Evolutionary conservation across 257 asterid species (phyloP), one percentile per base, ranked within the genome.

Genomic region (Fraxinus cuspidata): DNA sequence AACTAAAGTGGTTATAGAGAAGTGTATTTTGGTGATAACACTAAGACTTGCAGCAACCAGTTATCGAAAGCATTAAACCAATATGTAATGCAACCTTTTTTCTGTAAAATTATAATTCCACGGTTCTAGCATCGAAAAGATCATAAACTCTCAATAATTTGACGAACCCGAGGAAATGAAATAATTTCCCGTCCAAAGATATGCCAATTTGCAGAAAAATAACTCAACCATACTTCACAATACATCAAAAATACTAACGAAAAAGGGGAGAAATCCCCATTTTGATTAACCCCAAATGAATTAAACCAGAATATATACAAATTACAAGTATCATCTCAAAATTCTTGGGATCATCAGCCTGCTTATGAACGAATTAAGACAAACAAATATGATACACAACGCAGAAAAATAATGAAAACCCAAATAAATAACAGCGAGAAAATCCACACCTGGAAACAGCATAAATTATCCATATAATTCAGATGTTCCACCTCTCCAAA

Each of bases 371-470:
- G 23, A 58, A 58, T 21, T 58, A 58, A 58, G 66, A 71, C 74
- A 49, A 25, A 72, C 74, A 42, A 49, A 44, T 1, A 58, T 58
- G 28, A 58, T 76, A 74, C 29, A 66, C 32, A 42, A 42, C 74
- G 42, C 28, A 74, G 34, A n/a, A 70, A 23, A 11, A 42, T n/a
- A 13, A 51, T 11, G 53, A 31, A 32, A 1, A 37, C 47, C 58
- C 23, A 35, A 32, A 28, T 63, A 63, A 63, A 9, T 23, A 23
- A 25, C 73, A 68, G n/a, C 21, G 44, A 37, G 40, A 28, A 31
- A 82, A 83, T 83, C 73, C 77, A 80, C 83, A 91, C 97, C 92
- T 84, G 86, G 49, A 63, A 93, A 86, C 97, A 93, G 90, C 97
- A 90, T 11, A 90, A 77, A 82, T 71, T 85, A 83, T 85, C 93